Evolutionary conservation across 768 basidiomycete species (phyloP).

Genomic region (Macrocybe gigantea): DNA sequence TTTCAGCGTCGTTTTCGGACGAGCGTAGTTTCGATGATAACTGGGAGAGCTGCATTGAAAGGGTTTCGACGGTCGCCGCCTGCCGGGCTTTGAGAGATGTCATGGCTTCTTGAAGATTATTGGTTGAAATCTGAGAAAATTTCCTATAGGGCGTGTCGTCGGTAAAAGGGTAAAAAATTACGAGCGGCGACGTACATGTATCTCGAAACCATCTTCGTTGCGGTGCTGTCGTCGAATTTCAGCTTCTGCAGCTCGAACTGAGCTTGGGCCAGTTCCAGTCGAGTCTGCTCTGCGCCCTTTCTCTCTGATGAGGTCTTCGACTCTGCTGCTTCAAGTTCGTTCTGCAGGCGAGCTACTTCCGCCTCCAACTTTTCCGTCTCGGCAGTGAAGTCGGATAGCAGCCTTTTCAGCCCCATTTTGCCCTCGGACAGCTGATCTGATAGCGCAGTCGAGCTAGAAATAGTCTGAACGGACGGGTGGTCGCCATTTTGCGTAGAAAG

Average conservation of each 20-base stretch:
- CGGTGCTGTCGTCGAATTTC: constrained; percentile 62
- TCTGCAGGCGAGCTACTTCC: constrained; percentile 35
- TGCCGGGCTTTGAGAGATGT: constrained; percentile 55
- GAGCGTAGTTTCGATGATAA: constrained; percentile 37
- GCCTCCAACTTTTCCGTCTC: constrained; percentile 41
- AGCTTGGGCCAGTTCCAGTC: constrained; percentile 36
- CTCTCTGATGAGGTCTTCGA: constrained; percentile 42
- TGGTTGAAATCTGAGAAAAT: constrained; percentile 74
- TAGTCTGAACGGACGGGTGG: not conserved
- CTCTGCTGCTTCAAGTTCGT: constrained; percentile 36
- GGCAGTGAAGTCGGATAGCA: constrained; percentile 43
- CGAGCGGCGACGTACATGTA: constrained; percentile 58
- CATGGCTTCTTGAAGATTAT: constrained; percentile 58
- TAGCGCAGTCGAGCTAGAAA: not conserved
- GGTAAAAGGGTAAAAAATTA: not conserved
- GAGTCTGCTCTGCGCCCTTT: constrained; percentile 34
- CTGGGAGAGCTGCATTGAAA: constrained; percentile 42
- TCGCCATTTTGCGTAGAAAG: constrained; percentile 2
- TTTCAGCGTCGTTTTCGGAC: constrained; percentile 36
- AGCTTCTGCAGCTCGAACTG: constrained; percentile 49
- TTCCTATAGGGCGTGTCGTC: constrained; percentile 41
- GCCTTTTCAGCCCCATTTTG: constrained; percentile 40
- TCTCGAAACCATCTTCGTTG: constrained; percentile 77
- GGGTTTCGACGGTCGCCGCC: constrained; percentile 50
- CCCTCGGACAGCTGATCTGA: constrained; percentile 33